phyloP scores from a whole-genome alignment of 306 rosid genomes.

The Prunus mume region DNA sequence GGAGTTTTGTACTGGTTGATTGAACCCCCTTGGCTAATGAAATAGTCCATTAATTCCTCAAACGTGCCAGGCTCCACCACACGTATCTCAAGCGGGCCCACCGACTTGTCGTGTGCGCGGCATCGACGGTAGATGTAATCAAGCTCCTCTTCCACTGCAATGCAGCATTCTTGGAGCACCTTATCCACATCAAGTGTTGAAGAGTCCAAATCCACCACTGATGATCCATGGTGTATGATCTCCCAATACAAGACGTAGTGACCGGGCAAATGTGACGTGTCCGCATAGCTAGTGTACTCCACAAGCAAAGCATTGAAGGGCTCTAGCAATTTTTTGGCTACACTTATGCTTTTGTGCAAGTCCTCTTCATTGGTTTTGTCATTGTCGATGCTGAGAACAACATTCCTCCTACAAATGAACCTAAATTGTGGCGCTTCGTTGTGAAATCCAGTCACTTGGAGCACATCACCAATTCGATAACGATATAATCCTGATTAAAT shows the following conservation, averaged over 20 bases:
- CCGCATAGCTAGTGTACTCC: constrained; percentile 83
- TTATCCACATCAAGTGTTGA: constrained; percentile 22
- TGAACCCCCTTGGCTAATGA: constrained; percentile 70
- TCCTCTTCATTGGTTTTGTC: constrained; percentile 87
- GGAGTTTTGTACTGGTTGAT: constrained; percentile 95
- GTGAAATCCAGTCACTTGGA: constrained; percentile 74
- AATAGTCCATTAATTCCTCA: constrained; percentile 75
- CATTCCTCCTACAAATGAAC: constrained; percentile 85
- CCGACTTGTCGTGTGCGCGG: constrained; percentile 55
- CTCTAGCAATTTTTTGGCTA: constrained; percentile 61
- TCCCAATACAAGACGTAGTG: constrained; percentile 92
- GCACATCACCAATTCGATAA: constrained; percentile 85
- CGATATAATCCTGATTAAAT: constrained; percentile 53
- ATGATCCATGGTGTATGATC: constrained; percentile 35
- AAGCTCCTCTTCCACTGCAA: constrained; percentile 69
- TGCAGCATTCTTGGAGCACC: constrained; percentile 75
- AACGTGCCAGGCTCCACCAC: constrained; percentile 82
- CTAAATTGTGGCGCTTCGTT: constrained; percentile 76
- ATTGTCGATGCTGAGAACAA: constrained; percentile 75
- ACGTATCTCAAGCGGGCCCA: constrained; percentile 83
- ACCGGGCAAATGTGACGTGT: constrained; percentile 64
- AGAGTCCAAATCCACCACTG: not conserved
- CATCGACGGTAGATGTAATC: constrained; percentile 74
- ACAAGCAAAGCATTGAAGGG: constrained; percentile 60
- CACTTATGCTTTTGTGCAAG: constrained; percentile 59